Conservation (phyloP, 345 rosid species). For the Ailanthus altissimus region DNA sequence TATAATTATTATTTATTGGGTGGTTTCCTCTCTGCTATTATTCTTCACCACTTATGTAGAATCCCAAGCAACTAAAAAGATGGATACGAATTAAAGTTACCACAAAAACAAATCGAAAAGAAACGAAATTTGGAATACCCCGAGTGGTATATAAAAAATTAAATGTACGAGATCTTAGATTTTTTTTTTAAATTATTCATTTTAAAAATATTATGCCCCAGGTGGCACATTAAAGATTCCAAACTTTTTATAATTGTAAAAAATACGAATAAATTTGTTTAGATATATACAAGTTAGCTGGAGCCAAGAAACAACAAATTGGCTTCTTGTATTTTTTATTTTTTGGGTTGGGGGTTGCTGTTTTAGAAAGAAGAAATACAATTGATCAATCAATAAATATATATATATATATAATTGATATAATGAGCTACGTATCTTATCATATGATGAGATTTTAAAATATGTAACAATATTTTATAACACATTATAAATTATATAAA, state of each 20-base stretch:
- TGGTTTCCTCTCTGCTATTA: constrained; percentile 31
- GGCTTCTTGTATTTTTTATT: not conserved
- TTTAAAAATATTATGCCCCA: not conserved
- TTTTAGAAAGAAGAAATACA: no score
- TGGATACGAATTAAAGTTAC: constrained; percentile 19
- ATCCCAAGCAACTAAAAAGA: constrained; percentile 26
- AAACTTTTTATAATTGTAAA: not conserved
- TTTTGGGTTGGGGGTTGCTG: not conserved
- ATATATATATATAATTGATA: no score
- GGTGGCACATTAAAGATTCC: constrained; percentile 10
- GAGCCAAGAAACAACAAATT: not conserved
- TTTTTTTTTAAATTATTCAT: not conserved
- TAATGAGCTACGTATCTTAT: no score
- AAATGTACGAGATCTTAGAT: constrained; percentile 6
- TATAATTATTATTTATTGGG: not conserved
- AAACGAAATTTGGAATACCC: not conserved
- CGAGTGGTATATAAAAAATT: not conserved
- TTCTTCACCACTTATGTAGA: constrained; percentile 34
- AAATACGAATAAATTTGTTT: not conserved
- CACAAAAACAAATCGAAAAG: not conserved
- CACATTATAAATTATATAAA: no score
- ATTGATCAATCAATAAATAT: no score
- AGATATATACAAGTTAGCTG: not conserved
- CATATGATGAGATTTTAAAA: no score
- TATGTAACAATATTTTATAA: no score